Conservation (phyloP, 768 basidiomycete genomes). For the Suillus subaureus region DNA sequence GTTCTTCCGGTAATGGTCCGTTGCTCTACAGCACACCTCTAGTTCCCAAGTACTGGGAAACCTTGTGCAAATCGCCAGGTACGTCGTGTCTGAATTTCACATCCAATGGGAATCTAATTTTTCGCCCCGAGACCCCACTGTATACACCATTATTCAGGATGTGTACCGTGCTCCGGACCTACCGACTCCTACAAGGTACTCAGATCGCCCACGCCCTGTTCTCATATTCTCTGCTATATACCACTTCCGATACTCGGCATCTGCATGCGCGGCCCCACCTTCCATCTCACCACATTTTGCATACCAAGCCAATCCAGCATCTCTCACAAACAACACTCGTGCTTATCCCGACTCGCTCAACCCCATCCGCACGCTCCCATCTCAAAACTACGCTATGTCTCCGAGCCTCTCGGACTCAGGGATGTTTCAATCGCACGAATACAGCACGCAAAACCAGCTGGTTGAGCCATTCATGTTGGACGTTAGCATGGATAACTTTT, state of each 20-base stretch:
- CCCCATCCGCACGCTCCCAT: constrained; percentile 11
- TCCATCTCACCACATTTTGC: constrained; percentile 15
- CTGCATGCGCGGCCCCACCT: constrained; percentile 17
- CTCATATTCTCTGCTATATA: constrained; percentile 60
- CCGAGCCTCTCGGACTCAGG: not conserved
- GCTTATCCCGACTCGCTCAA: constrained; percentile 6
- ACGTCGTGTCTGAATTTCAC: not conserved
- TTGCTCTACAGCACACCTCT: constrained; percentile 62
- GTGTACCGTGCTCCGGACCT: constrained; percentile 41
- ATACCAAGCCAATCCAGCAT: not conserved
- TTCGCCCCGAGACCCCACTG: constrained; percentile 56
- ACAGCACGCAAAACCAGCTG: constrained; percentile 25
- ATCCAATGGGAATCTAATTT: constrained; percentile 19
- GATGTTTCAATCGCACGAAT: not conserved
- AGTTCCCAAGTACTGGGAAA: constrained; percentile 67
- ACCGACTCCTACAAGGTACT: constrained; percentile 21
- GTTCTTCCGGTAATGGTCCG: constrained; percentile 28
- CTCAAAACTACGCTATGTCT: constrained; percentile 6
- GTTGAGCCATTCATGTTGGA: constrained; percentile 34
- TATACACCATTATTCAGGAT: constrained; percentile 68
- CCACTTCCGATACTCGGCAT: constrained; percentile 49
- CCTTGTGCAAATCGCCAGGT: constrained; percentile 59
- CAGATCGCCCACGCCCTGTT: constrained; percentile 28
- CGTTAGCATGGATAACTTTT: constrained; percentile 28
- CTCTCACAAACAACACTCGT: constrained; percentile 5